Evolutionary conservation across 257 asterid genomes (phyloP), one percentile per base, ranked within the genome.

Genomic region (Nyctanthes arbortristis): DNA sequence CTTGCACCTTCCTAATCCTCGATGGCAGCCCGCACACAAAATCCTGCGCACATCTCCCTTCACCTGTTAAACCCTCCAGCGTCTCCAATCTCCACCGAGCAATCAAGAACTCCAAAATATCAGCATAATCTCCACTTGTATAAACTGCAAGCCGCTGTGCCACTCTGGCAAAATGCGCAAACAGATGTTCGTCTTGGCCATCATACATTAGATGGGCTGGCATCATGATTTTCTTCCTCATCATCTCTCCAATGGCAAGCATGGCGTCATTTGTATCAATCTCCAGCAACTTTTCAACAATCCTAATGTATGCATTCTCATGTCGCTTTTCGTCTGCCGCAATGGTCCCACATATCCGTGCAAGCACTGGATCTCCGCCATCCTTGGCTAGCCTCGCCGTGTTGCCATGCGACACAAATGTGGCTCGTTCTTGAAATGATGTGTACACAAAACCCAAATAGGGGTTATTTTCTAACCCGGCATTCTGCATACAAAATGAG

Each of bases 351-450:
- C 82, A 82, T 24, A 82, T 73, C 2, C 66, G 65, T 0, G 80
- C 84, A 7, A 82, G 80, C 18, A 64, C 27, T 0, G 67, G 65
- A 58, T 79, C 87, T 8, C 82, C 80, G 4, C 70, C 60, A 18
- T 73, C 52, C 16, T 16, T 66, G 52, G 79, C 83, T 10, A 79
- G 59, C 29, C 72, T 68, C 16, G 81, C 85, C 40, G 77, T 83
- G 37, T 79, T 79, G 11, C 80, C 70, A 24, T 75, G 81, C 1
- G 68, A 45, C 8, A 75, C 7, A 27, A 72, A 77, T 22, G 79
- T 77, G 14, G 83, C 81, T 10, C 83, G 79, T 63, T 82, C 87
- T 65, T 79, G 84, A 56, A 82, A 82, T 28, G 84, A 79, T n/a
- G 79, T 66, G 67, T 77, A 82, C 31, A 82, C 78, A 16, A 73